These are phyloP conservation scores for Lathyrus sativus DNA, from an alignment of 306 rosid genomes.

Conservation along the genomic window DNA sequence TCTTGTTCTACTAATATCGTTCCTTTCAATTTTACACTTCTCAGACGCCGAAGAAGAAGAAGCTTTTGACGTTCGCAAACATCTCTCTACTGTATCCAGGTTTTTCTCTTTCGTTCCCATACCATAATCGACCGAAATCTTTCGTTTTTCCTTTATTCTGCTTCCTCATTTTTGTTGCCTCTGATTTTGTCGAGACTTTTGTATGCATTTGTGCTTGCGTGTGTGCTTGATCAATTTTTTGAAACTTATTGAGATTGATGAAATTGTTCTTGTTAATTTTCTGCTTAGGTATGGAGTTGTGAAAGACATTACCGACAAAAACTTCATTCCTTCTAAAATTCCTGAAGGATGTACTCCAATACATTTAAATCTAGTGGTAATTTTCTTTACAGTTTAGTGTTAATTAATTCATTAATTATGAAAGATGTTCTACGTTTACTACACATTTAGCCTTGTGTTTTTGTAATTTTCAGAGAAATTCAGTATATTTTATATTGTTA, in stretches of 20 bases:
- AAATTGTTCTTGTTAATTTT: conserved; percentile 29
- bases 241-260: no score
- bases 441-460: conserved; percentile 52
- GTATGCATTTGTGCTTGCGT: no score
- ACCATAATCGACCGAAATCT: no score
- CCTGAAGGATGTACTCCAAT: conserved; percentile 76
- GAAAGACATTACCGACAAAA: conserved; percentile 47
- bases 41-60: conserved; percentile 49
- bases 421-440: conserved; percentile 52
- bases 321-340: conserved; percentile 53
- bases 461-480: conserved; percentile 39
- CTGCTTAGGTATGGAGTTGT: conserved; percentile 66
- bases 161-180: not conserved
- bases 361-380: conserved; percentile 94
- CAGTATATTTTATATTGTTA: not conserved
- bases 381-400: conserved; percentile 7
- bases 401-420: not conserved
- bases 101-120: not conserved
- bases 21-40: conserved; percentile 32
- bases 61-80: conserved; percentile 67
- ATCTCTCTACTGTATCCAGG: conserved; percentile 86
- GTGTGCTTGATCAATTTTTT: no score
- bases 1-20: conserved; percentile 19
- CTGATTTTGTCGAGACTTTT: no score
- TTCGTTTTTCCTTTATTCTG: no score